Base-by-base conservation (phyloP, 2,329 filamentous ascomycete species). In the Huntiella moniliformis region DNA sequence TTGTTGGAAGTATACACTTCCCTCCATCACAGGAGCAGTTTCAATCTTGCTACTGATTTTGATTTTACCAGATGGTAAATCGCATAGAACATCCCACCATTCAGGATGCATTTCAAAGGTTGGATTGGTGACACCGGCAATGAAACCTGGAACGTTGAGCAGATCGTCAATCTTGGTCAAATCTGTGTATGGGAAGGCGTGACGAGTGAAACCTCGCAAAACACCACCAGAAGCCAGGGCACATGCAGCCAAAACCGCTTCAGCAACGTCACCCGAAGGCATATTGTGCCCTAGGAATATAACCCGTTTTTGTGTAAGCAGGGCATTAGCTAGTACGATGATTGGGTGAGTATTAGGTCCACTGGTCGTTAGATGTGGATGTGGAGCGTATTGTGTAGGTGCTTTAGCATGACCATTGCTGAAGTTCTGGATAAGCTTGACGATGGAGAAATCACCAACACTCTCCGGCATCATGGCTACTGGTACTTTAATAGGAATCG, bases 11-110 rank as follows among this genome's bases (percentile, higher is more conserved):
- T 82, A 93, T 2, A 79, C 59, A 7, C 91, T 68, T 0, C 88
- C 88, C 55, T 98, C 91, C 0, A 86, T 95, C 3, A 82, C 62
- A 1, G 79, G 74, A 0, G 86, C 82, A 16, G 73, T 63, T 51
- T 96, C 88, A 52, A 96, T 87, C 54, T 78, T 79, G 58, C 74
- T 84, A 56, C 84, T 93, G 56, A 98, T 96, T 62, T 91, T 93
- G 68, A 98, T 86, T 38, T 87, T 78, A 7, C 91, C 91, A 1
- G 79, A 88, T 0, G 87, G 82, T 37, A 98, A 67, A 60, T 98
- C 91, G 60, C 91, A 98, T 10, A 98, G 70, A 7, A 98, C 64
- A 61, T 98, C 91, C 91, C 91, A 98, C 91, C 91, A 98, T 58
- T 95, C 87, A 0, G 82, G 83, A 56, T 96, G 88, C 56, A 86